Evolutionary conservation across 768 basidiomycete species (phyloP), one percentile per base, ranked within the genome.

Genomic region (Tulasnella sp.): DNA sequence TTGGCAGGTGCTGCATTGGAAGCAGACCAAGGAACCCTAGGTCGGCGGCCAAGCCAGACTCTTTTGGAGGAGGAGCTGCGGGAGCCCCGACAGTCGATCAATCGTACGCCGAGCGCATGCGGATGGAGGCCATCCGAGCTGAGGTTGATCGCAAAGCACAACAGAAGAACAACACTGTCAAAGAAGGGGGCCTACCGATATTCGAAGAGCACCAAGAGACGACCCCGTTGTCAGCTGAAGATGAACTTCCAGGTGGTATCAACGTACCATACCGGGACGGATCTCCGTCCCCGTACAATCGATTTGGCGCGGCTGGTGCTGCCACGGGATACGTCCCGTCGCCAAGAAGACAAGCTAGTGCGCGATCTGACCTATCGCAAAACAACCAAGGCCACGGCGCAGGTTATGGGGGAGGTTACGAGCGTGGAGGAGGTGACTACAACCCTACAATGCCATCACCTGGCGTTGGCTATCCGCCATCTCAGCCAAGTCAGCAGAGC

Each of bases 1-100:
- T 91, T 42, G 93, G 94, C 15, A 78, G 87, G 61, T 93, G 92
- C 65, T 95, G 92, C 68, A 78, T 91, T n/a, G 75, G 73, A 32
- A 78, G 79, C 27, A 78, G 82, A 51, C 43, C 61, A 10, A 56
- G 49, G 26, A 38, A 74, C 73, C 11, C 71, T 73, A 26, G 68
- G 70, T 47, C 69, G 68, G 41, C 62, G 30, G 42, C 32, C 4
- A 44, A 38, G 15, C 61, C 48, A 21, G 69, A 72, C 30, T 63
- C 70, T 38, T 52, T 63, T 23, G 62, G 67, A 21, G 47, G 58
- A 11, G 32, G 49, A 11, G 34, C 47, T 15, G 38, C 47, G 11
- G 30, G 24, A 5, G 51, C 51, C 19, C 55, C 55, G 9, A 43
- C 34, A 3, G 67, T 64, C 24, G 64, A 66, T 26, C 65, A 68